Evolutionary conservation across 2,329 filamentous ascomycete species (phyloP).

Genomic region (Pyrenochaeta sp.): DNA sequence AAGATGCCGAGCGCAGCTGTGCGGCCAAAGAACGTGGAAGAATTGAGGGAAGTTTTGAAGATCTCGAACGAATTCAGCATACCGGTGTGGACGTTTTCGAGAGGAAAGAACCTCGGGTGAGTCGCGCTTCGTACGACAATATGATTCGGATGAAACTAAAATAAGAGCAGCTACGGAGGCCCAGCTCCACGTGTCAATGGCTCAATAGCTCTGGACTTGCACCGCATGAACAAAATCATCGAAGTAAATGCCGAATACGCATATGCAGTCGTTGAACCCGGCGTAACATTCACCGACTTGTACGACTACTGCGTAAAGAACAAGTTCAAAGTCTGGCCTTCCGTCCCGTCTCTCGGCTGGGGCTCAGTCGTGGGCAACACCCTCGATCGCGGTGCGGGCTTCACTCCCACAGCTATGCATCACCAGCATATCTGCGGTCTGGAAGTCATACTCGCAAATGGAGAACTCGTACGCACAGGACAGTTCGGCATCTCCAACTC

Average conservation of each 20-base stretch:
- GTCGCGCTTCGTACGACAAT: background rate
- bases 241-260: conserved; percentile 56
- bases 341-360: conserved; percentile 45
- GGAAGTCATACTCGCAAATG: conserved; percentile 48
- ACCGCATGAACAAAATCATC: conserved; percentile 55
- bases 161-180: conserved; percentile 34
- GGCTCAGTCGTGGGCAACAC: conserved; percentile 50
- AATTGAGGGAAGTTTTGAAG: conserved; percentile 32
- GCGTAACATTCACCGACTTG: conserved; percentile 41
- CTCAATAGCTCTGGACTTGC: conserved; percentile 45
- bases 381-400: conserved; percentile 54
- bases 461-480: conserved; percentile 44
- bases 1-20: conserved; percentile 57
- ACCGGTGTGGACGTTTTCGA: conserved; percentile 43
- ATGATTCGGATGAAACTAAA: background rate
- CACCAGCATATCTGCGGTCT: conserved; percentile 50
- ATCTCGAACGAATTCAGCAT: conserved; percentile 37
- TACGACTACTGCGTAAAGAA: conserved; percentile 43
- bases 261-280: conserved; percentile 56
- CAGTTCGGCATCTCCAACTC: conserved; percentile 55
- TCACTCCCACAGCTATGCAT: conserved; percentile 50
- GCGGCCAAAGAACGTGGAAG: conserved; percentile 41
- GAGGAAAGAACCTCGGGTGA: conserved; percentile 49
- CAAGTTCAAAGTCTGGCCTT: conserved; percentile 45
- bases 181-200: conserved; percentile 49